Evolutionary conservation across 352 stramenopile species (phyloP).

Genomic region (Pilasporangium apinafurcum): DNA sequence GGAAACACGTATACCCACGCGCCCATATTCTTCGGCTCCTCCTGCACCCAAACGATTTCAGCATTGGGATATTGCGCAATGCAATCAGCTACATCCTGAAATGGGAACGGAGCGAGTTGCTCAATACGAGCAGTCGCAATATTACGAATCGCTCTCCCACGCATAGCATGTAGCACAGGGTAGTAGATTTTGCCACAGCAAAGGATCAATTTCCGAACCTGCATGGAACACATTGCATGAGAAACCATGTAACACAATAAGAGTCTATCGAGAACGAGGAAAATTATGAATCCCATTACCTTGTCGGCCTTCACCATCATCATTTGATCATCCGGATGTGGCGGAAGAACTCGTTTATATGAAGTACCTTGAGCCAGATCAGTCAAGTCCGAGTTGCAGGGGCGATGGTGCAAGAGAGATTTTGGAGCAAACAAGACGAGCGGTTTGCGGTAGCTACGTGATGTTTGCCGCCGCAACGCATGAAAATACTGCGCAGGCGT

Average conservation of each 20-base stretch:
- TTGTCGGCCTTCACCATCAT: slow-evolving; percentile 62
- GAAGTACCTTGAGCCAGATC: slow-evolving; percentile 51
- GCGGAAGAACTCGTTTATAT: slow-evolving; percentile 68
- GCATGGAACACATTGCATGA: slow-evolving; percentile 9
- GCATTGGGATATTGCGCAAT: slow-evolving; percentile 92
- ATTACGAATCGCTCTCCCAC: slow-evolving; percentile 43
- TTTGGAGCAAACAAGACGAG: slow-evolving; percentile 81
- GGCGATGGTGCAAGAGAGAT: slow-evolving; percentile 76
- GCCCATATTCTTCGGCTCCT: slow-evolving; percentile 99
- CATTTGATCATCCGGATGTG: slow-evolving; percentile 60
- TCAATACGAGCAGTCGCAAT: slow-evolving; percentile 73
- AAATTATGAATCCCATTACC: slow-evolving; percentile 12
- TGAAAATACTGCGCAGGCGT: slow-evolving; percentile 97
- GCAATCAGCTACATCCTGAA: slow-evolving; percentile 92
- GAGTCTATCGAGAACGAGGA: no score
- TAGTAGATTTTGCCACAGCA: slow-evolving; percentile 88
- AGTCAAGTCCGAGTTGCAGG: slow-evolving; percentile 67
- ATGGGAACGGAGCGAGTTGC: slow-evolving; percentile 95
- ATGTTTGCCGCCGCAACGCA: slow-evolving; percentile 84
- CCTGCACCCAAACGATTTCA: slow-evolving; percentile 95
- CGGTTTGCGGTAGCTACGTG: slow-evolving; percentile 68
- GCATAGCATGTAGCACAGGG: slow-evolving; percentile 52
- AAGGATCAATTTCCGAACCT: slow-evolving; percentile 73
- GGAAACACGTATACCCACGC: slow-evolving; percentile 91
- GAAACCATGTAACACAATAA: no score